Evolutionary conservation across 2,329 filamentous ascomycete genomes (phyloP), one percentile per base, ranked within the genome.

Genomic region (Neurospora crassa): DNA sequence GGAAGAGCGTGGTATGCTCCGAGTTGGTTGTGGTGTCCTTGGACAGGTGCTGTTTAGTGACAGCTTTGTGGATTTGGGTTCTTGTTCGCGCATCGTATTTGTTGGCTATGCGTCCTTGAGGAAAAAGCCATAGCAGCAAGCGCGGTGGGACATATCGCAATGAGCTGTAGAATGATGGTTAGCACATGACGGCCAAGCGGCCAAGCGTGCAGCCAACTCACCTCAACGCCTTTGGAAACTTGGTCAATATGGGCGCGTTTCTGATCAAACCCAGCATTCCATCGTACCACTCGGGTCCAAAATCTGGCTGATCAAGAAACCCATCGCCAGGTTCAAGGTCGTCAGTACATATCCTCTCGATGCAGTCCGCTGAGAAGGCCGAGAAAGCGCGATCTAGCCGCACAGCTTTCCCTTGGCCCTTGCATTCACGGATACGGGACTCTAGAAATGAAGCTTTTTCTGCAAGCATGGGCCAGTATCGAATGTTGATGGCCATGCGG

Each of bases 251-350:
- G 1, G 75, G 75, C 37, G 76, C 74, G n/a, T 74, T 76, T 16
- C 73, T 73, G n/a, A 76, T 71, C 43, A 76, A 70, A 24, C 73
- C 73, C 12, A 76, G 71, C 70, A 76, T 74, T 16, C 74, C 41
- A 41, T 75, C 69, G 16, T 75, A 76, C 76, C 76, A 77, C n/a
- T 75, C 73, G 1, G 74, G 73, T 7, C 73, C 71, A 69, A 76
- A 76, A 40, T 76, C 68, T 2, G 73, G 70, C 20, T 76, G 72
- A 45, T 71, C 72, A 40, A 77, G 40, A 42, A 77, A 77, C 34
- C 70, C 68, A 24, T 72, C 68, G 1, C 63, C 69, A 10, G 70
- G 40, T 24, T 45, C 20, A n/a, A 53, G 68, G 42, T 53, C 37
- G 40, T 71, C 42, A 53, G 69, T 41, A 37, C 70, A 71, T 34